Percentiles rank a stretch among this genome's conserved stretches.
Evolutionary conservation across 2,329 filamentous ascomycete genomes (phyloP).

Genomic region (Fusarium sp.): DNA sequence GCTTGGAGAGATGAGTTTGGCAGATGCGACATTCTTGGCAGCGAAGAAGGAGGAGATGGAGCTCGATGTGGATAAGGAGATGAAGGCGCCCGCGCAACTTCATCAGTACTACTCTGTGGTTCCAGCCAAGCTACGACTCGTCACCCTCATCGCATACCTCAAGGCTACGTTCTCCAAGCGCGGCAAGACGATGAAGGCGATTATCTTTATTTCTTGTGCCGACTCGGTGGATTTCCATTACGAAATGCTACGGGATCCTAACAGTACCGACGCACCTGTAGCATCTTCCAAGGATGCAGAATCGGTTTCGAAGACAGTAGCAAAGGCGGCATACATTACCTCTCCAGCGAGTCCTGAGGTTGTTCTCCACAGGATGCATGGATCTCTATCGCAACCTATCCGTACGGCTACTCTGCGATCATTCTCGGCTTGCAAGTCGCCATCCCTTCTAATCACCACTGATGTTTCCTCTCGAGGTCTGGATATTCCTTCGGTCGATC

Average conservation of each 20-base stretch:
- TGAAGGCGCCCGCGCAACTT: conserved; percentile 85
- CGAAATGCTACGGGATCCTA: conserved; percentile 73
- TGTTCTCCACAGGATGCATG: conserved; percentile 87
- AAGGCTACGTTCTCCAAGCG: conserved; percentile 89
- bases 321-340: conserved; percentile 77
- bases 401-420: conserved; percentile 87
- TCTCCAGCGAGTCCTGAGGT: conserved; percentile 78
- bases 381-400: conserved; percentile 87
- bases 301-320: conserved; percentile 69
- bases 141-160: conserved; percentile 85
- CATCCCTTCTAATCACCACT: conserved; percentile 89
- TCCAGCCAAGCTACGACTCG: conserved; percentile 88
- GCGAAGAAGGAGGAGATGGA: conserved; percentile 65
- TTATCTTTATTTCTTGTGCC: conserved; percentile 95
- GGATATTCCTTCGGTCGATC: conserved; percentile 92
- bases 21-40: conserved; percentile 89
- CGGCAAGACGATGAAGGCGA: conserved; percentile 94
- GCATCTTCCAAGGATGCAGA: conserved; percentile 49
- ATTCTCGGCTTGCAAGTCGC: conserved; percentile 78
- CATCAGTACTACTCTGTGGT: conserved; percentile 92
- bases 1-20: conserved; percentile 92
- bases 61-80: conserved; percentile 66
- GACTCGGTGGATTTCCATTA: conserved; percentile 98
- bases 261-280: conserved; percentile 44
- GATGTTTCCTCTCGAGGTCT: conserved; percentile 96